Evolutionary conservation across 2,329 filamentous ascomycete genomes (phyloP), one percentile per base, ranked within the genome.

Genomic region (Penicillium sp.): DNA sequence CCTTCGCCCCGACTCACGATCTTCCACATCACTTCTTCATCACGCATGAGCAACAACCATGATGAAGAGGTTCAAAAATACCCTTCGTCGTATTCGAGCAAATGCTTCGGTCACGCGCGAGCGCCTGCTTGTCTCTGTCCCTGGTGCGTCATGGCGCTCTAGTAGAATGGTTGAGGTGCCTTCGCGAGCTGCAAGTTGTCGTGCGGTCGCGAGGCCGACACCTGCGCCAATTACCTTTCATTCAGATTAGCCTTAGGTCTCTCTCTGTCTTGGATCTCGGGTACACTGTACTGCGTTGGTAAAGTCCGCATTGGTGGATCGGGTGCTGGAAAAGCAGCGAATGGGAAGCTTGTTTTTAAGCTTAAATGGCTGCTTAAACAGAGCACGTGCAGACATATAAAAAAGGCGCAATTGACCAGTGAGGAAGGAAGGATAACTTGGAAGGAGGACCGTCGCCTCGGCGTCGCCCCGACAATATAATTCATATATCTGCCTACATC

Each of bases 91-190:
- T 21, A 36, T 47, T 15, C 15, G 8, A 8, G 45, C 5, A 21
- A 9, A 21, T 11, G 45, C 21, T 25, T 23, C 45, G 15, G 45
- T 15, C 31, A 36, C 15, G 3, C 45, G 13, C 10, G 5, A 34
- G 65, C 92, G 87, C 63, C 89, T 90, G 61, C 89, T 92, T 0
- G 92, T 96, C 78, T 97, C 92, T 29, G 86, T 93, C 49, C 92
- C 92, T 27, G 90, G 81, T 50, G 83, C 81, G 23, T 80, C 75
- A 78, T 96, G 90, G 27, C 89, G 86, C 75, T 97, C 92, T 2
- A 97, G 85, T 53, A 96, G 79, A 13, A 96, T 81, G 0, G 90
- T 93, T 2, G 84, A 85, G 6, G 82, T 81, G 21, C 81, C 78
- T 33, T 85, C 79, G 58, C 81, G 78, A 57, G 76, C 74, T 53